Base-by-base conservation (phyloP, 768 basidiomycete species). In the Mycena pura region DNA sequence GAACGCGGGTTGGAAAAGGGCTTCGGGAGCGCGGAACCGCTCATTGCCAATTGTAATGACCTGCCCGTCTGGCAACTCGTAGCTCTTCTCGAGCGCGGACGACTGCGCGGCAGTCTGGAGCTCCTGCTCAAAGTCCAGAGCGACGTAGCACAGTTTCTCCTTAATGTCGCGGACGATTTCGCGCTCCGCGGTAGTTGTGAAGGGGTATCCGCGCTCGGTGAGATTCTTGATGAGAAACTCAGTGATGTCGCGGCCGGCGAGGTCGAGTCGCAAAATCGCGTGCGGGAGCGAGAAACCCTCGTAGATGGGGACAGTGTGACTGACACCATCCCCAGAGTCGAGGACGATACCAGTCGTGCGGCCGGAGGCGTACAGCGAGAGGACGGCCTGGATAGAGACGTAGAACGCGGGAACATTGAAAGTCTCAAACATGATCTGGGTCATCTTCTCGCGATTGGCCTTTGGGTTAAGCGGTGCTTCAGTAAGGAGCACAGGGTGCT, bases 141-240 rank as follows among this genome's bases (percentile, higher is more conserved):
- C 94, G 65, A 96, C 95, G 74, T 96, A 96, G 77, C 94, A 95
- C 27, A 96, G 87, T 84, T 94, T 95, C 85, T 95, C 93, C 84
- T 97, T 97, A 84, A 97, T 96, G 76, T 96, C 95, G 60, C 95
- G 85, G 68, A 96, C 95, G 60, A 97, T 94, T 87, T 95, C 94
- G 71, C 88, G 86, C 79, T 95, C 94, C 34, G 93, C 94, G 13
- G 93, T 91, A 64, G 95, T 96, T 68, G 92, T 95, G 86, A 97
- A 96, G 17, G 87, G 84, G 78, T 97, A 96, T 11, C 95, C 95
- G 71, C 95, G 88, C 78, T 97, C 95, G 76, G 85, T 90, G 73
- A 95, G 78, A 70, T 90, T 87, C 81, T 93, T 93, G 84, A 90
- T 85, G 68, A 95, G 77, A 75, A 80, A 88, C 58, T 89, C 88